Evolutionary conservation across 1,284 basidiomycete species (phyloP), one percentile per base, ranked within the genome.

Genomic region (Austropuccinia psidii): DNA sequence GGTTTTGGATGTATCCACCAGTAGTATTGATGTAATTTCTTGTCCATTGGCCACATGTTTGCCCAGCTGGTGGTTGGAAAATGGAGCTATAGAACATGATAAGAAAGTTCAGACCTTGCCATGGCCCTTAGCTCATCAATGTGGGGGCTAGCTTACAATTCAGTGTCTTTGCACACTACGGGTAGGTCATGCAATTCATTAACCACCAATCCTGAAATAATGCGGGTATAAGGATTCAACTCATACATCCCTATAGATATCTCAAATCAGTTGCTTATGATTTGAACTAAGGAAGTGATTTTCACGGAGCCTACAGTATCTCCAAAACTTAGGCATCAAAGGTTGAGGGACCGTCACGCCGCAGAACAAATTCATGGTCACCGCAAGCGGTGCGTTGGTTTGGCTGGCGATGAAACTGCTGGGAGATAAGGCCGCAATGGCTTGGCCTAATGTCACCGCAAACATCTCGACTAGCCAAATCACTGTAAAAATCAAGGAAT

Each of bases 131-230:
- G 41, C n/a, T n/a, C n/a, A n/a, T 45, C 11, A n/a, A 45, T 45
- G 11, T 11, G 41, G n/a, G n/a, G n/a, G 41, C 41, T 11, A 45
- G 15, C 50, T 27, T 17, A 52, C 50, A 17, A 52, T 52, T 52
- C 50, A 11, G 13, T 52, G 24, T 9, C 11, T 49, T 85, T 84
- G 83, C 91, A 94, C 41, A 78, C 79, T 72, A 96, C 87, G 0
- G 78, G 77, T 9, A 92, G 83, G 19, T 88, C 90, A 78, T 91
- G 86, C 31, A 96, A 84, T 77, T 90, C 90, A 15, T 89, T 91
- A 0, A 89, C 86, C 67, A 93, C 82, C 83, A 94, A 88, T 15
- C 90, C 82, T 31, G 77, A 74, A 66, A 78, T 76, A n/a, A 78
- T 67, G 50, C 75, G 76, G 1, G 76, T 78, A 47, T 78, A 76